These are phyloP conservation scores for Peribolospora baueri DNA, from an alignment of 768 basidiomycete genomes.

Conservation along the genomic window DNA sequence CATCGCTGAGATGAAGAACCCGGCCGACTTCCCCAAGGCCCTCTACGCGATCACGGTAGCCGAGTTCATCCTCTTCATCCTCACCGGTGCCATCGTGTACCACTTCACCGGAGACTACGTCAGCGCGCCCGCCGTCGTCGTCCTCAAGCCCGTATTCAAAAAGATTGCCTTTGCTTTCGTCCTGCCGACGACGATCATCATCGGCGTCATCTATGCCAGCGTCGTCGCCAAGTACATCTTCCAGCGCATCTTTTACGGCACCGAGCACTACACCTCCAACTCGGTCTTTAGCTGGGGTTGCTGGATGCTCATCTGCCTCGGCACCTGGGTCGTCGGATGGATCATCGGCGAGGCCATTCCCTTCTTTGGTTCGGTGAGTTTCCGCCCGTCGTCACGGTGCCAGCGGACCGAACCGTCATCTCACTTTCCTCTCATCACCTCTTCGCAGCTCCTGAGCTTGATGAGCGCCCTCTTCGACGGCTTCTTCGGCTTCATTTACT, in stretches of 20 bases:
- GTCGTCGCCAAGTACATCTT: constrained; percentile 14
- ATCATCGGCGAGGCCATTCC: constrained; percentile 2
- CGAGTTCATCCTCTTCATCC: constrained; percentile 13
- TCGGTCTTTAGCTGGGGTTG: constrained; percentile 11
- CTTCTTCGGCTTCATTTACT: constrained; percentile 14
- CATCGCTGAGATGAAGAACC: constrained; percentile 12
- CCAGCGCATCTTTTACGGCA: constrained; percentile 12
- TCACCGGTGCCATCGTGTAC: constrained; percentile 13
- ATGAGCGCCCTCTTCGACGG: constrained; percentile 12
- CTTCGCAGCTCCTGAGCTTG: background rate
- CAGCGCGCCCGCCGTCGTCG: constrained; percentile 9
- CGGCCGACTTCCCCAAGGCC: constrained; percentile 14
- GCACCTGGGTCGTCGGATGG: constrained; percentile 10
- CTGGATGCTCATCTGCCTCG: constrained; percentile 11
- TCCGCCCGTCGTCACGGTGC: background rate
- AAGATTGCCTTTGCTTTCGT: constrained; percentile 11
- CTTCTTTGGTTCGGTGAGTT: background rate
- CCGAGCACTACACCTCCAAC: constrained; percentile 9
- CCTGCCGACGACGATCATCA: constrained; percentile 11
- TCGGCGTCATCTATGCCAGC: constrained; percentile 10
- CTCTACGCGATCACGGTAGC: constrained; percentile 10
- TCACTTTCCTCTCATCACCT: background rate
- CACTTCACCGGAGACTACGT: constrained; percentile 9
- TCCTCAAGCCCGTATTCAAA: constrained; percentile 1
- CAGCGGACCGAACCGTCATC: too few relatives aligned